Percentiles rank a stretch among this genome's conserved stretches.
phyloP scores from a whole-genome alignment of 192 early-diverging fungal genomes.

The Ambispora gerdemannii region DNA sequence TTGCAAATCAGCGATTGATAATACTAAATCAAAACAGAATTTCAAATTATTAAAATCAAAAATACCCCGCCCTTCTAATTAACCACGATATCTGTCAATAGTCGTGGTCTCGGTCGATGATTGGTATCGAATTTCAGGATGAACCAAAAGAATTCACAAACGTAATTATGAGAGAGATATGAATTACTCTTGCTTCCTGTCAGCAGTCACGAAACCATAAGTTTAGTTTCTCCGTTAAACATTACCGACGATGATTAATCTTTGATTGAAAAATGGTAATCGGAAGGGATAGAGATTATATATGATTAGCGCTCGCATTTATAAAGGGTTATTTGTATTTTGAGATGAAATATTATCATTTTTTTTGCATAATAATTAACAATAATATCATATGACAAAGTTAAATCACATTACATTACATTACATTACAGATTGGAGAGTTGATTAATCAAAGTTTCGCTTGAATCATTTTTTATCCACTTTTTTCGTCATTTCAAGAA shows the following conservation, averaged over 20 bases:
- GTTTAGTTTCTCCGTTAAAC: conserved; percentile 44
- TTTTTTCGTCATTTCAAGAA: too few species aligned
- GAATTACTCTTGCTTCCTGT: conserved; percentile 44
- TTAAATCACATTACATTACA: too few species aligned
- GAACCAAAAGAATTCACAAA: conserved; percentile 36
- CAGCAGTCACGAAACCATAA: conserved; percentile 43
- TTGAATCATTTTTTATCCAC: too few species aligned
- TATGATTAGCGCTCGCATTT: too few species aligned
- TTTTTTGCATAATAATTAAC: too few species aligned
- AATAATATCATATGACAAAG: too few species aligned
- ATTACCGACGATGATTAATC: conserved; percentile 44
- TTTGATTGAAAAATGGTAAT: too few species aligned
- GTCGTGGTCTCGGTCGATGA: conserved; percentile 46
- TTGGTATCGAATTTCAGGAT: conserved; percentile 43
- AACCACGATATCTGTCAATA: conserved; percentile 33
- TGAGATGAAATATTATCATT: too few species aligned
- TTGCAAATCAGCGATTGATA: not conserved
- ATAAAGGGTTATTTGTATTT: too few species aligned
- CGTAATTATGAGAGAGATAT: conserved; percentile 27
- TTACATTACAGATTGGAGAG: too few species aligned
- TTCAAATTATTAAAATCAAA: conserved; percentile 34
- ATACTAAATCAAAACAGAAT: conserved; percentile 37
- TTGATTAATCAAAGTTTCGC: too few species aligned
- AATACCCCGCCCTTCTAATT: conserved; percentile 35
- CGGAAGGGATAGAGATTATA: too few species aligned